Base-by-base conservation (phyloP, 176 grass and related monocot species). In the Carex pumila region DNA sequence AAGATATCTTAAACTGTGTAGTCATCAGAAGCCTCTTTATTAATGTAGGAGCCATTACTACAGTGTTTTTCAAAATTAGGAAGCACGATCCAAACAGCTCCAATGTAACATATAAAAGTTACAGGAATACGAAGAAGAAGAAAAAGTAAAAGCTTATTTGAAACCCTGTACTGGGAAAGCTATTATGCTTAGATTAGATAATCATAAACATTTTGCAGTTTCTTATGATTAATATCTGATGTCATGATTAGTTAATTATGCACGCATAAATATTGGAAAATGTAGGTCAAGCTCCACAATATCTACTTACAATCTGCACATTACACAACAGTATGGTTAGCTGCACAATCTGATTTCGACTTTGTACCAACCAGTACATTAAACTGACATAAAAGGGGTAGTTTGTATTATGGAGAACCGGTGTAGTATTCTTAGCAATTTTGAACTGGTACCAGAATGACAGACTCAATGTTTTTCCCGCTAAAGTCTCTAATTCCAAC, bases 11-110 rank as follows among this genome's bases (percentile, higher is more conserved):
- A 69, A 68, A 83, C 41, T 53, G 81, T 83, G 13, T 37, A 83
- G 81, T 83, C 61, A 83, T 83, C 81, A 83, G 81, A 83, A 83
- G 81, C 58, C 81, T 83, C 43, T 68, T 81, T 83, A 66, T 83
- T 82, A 34, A 69, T 83, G 13, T 83, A 83, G 62, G 41, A 83
- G 62, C 41, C 14, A 11, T 55, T 11, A 83, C 81, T 83, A 83
- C 32, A 62, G 49, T 68, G 64, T 11, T 55, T 69, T 52, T 45
- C 81, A 83, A 83, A 32, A 31, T 1, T 83, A 83, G 43, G 81
- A 83, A 83, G 64, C 37, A 66, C 61, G 62, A 83, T 83, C 62
- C 61, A 68, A 55, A 69, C 8, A 18, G 18, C 81, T 83, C 81
- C 81, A 59, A 45, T 37, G 56, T 53, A 57, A 54, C 6, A 2